phyloP scores from a whole-genome alignment of 1,284 basidiomycete species.

The Cutaneotrichosporon cavernicola region DNA sequence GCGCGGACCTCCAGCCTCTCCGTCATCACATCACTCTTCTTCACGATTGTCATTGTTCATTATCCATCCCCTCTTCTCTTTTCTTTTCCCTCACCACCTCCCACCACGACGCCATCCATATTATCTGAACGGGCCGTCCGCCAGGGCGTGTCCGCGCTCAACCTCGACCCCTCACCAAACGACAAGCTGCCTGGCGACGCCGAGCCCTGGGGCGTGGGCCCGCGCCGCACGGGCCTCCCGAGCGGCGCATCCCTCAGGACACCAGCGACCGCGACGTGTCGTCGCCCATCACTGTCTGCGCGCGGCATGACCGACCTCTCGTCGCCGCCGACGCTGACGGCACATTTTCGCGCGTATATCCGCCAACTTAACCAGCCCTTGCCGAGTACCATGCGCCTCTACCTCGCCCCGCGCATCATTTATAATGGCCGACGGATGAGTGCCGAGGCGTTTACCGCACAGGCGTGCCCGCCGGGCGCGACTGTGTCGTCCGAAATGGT shows the following conservation, averaged over 20 bases:
- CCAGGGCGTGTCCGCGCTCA: not conserved
- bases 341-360: constrained; percentile 20
- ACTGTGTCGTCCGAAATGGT: constrained; percentile 12
- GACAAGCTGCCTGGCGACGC: not conserved
- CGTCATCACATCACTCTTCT: not conserved
- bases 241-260: not conserved
- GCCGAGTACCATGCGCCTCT: constrained; percentile 1
- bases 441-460: not conserved
- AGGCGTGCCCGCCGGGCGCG: constrained; percentile 3
- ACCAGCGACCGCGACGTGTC: not conserved
- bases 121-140: not conserved
- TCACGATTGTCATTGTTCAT: too few species aligned
- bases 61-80: not conserved
- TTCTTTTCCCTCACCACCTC: not conserved
- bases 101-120: not conserved
- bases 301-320: constrained; percentile 7
- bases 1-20: not conserved
- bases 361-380: constrained; percentile 20
- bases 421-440: constrained; percentile 12
- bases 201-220: not conserved
- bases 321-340: constrained; percentile 15
- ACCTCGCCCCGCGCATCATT: constrained; percentile 7
- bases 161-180: not conserved
- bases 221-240: not conserved
- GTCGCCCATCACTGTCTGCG: not conserved